Conservation (phyloP, 139 green algal species). For the Micromonas commoda region DNA sequence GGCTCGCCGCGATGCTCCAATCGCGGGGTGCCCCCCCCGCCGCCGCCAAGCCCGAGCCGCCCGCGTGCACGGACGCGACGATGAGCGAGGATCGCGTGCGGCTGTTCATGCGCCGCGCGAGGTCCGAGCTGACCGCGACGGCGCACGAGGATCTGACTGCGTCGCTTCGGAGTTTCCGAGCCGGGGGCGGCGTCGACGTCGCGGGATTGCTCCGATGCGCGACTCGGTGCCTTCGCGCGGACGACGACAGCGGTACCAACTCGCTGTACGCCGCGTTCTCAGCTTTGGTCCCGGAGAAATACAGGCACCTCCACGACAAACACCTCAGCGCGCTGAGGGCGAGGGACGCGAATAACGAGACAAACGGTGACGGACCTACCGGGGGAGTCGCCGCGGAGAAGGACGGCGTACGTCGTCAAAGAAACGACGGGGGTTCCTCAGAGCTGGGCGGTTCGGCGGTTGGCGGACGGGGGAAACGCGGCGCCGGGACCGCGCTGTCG, state of each 20-base stretch:
- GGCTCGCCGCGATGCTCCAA: too few species aligned
- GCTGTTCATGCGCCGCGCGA: constrained; percentile 10
- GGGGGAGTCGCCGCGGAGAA: too few species aligned
- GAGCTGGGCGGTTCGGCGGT: too few species aligned
- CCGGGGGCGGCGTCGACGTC: neutral
- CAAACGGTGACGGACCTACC: too few species aligned
- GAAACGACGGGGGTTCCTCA: too few species aligned
- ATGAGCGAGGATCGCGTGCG: neutral
- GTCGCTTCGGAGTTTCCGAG: neutral
- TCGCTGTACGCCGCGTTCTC: constrained; percentile 6
- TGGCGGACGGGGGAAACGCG: too few species aligned
- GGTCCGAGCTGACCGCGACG: neutral
- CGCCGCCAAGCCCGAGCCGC: too few species aligned
- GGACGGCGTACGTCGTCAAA: too few species aligned
- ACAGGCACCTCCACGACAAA: neutral
- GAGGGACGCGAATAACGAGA: neutral
- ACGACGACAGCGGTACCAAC: neutral
- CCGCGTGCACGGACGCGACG: neutral
- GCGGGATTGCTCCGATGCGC: neutral
- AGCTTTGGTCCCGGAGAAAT: neutral
- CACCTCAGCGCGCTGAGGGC: neutral
- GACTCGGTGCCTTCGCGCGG: neutral
- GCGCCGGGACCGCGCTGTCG: too few species aligned
- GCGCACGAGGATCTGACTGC: neutral
- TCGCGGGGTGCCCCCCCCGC: too few species aligned